These are phyloP conservation scores for Ettlia oleoabundans DNA, from an alignment of 139 green algal genomes.

Conservation along the genomic window DNA sequence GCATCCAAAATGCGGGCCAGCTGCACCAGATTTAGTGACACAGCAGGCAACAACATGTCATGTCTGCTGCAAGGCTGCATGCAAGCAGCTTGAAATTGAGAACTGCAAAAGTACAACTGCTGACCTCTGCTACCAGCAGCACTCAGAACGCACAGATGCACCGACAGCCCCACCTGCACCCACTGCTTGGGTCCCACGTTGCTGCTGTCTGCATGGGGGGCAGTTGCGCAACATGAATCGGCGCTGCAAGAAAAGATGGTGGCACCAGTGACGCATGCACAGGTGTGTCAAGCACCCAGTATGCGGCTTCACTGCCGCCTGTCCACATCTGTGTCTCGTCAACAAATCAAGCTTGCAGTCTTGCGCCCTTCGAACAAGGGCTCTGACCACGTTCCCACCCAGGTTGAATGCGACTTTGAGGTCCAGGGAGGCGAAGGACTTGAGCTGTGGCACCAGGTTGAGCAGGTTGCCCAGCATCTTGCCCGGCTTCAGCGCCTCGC, in stretches of 20 bases:
- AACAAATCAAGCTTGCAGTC: background rate
- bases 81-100: too few species aligned
- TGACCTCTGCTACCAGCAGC: background rate
- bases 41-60: too few species aligned
- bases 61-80: too few species aligned
- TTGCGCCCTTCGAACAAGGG: background rate
- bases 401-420: slow-evolving; percentile 50
- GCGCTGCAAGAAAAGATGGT: background rate
- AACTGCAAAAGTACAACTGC: too few species aligned
- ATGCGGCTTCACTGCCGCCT: too few species aligned
- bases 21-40: background rate
- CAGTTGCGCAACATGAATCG: background rate
- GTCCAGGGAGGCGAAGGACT: slow-evolving; percentile 79
- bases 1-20: slow-evolving; percentile 73
- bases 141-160: too few species aligned
- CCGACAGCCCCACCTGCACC: slow-evolving; percentile 59
- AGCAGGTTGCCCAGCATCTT: slow-evolving; percentile 63
- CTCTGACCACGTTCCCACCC: background rate
- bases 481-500: slow-evolving; percentile 47
- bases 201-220: slow-evolving; percentile 58
- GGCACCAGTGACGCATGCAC: background rate
- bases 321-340: too few species aligned
- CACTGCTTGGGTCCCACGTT: slow-evolving; percentile 77
- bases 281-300: too few species aligned
- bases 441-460: slow-evolving; percentile 82